Conservation (phyloP, 371 early-diverging fungal genomes). For the Mortierella sp. region DNA sequence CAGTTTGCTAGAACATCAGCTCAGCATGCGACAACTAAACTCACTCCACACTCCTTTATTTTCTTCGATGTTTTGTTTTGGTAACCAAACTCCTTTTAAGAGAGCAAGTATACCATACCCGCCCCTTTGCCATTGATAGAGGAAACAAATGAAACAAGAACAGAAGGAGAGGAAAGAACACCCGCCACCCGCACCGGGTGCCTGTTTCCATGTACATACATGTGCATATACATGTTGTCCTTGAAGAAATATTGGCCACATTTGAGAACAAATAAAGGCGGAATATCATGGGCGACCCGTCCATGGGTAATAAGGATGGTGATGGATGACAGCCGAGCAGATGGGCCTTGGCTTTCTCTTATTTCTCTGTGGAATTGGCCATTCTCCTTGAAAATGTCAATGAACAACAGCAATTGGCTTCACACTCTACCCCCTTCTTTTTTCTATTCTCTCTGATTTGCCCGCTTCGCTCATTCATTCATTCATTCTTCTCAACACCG, state of each 20-base stretch:
- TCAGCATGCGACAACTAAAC: conserved; percentile 10
- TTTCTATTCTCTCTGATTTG: background rate
- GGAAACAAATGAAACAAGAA: background rate
- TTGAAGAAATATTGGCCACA: background rate
- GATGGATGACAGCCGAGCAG: background rate
- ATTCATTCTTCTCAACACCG: background rate
- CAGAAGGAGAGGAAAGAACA: background rate
- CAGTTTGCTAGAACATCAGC: conserved; percentile 11
- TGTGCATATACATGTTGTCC: background rate
- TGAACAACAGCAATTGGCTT: background rate
- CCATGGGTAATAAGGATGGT: background rate
- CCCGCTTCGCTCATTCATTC: background rate
- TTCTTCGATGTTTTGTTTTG: background rate
- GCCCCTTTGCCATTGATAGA: background rate
- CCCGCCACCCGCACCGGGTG: background rate
- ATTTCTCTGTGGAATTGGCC: background rate
- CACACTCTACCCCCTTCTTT: background rate
- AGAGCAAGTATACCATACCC: background rate
- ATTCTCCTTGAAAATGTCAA: conserved; percentile 2
- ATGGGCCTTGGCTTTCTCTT: background rate
- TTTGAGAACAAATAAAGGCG: background rate
- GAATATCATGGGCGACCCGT: background rate
- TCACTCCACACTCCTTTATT: conserved; percentile 7
- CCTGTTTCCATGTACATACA: background rate
- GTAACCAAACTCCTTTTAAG: conserved; percentile 1